phyloP scores from a whole-genome alignment of 768 basidiomycete species.

The Podaxis sp. region DNA sequence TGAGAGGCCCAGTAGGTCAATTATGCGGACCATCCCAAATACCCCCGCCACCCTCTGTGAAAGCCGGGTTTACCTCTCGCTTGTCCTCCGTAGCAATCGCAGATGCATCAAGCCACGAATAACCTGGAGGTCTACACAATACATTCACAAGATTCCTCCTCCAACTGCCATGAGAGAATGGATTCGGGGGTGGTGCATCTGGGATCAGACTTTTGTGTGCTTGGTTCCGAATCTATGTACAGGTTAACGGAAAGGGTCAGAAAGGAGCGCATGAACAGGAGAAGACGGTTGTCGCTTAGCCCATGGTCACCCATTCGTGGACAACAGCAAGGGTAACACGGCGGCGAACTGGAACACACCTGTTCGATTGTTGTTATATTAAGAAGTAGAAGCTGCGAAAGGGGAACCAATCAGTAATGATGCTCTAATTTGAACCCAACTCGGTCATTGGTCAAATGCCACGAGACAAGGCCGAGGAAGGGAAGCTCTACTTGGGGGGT shows the following conservation, averaged over 20 bases:
- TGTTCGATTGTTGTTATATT: conserved; percentile 97
- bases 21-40: conserved; percentile 10
- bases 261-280: conserved; percentile 9
- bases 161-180: conserved; percentile 81
- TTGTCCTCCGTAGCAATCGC: conserved; percentile 66
- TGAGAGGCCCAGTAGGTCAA: background rate
- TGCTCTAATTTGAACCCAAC: conserved; percentile 1
- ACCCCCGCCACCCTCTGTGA: conserved; percentile 15
- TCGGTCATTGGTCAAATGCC: background rate
- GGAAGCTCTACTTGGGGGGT: background rate
- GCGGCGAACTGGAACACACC: conserved; percentile 37
- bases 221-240: conserved; percentile 72
- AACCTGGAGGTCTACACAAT: conserved; percentile 76
- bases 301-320: conserved; percentile 6
- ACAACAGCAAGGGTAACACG: conserved; percentile 19
- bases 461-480: background rate
- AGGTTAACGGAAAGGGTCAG: conserved; percentile 3
- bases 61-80: conserved; percentile 71
- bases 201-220: conserved; percentile 69
- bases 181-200: conserved; percentile 70
- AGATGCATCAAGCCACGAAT: conserved; percentile 70
- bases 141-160: conserved; percentile 69
- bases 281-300: background rate
- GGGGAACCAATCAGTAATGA: conserved; percentile 4
- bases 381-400: conserved; percentile 63